phyloP scores from a whole-genome alignment of 805 yeast species.

The Metschnikowia aberdeeniae region DNA sequence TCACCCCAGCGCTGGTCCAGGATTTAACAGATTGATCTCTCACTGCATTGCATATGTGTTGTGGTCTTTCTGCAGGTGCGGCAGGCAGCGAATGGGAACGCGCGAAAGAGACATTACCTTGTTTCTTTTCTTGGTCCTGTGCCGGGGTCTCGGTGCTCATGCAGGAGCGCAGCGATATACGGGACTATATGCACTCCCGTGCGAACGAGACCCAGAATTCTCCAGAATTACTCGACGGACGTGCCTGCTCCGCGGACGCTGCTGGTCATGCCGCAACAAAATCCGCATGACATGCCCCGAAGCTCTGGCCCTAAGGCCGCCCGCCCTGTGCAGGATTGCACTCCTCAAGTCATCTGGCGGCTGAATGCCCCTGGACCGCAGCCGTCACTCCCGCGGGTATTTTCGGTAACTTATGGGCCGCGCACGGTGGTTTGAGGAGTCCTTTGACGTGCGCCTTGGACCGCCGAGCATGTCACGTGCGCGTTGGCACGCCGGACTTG shows the following conservation, averaged over 20 bases:
- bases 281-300: too few relatives aligned
- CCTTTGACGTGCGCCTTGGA: too few relatives aligned
- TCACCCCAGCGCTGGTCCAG: background rate
- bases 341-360: too few relatives aligned
- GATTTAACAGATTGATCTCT: background rate
- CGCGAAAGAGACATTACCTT: background rate
- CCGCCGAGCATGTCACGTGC: background rate
- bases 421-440: too few relatives aligned
- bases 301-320: too few relatives aligned
- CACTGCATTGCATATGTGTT: conserved; percentile 3
- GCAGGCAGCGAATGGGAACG: background rate
- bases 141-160: background rate
- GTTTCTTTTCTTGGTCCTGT: background rate
- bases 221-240: too few relatives aligned
- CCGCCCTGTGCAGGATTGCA: too few relatives aligned
- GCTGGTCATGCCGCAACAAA: background rate
- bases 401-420: too few relatives aligned
- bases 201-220: too few relatives aligned
- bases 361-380: too few relatives aligned
- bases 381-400: too few relatives aligned
- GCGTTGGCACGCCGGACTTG: too few relatives aligned
- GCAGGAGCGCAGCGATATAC: background rate
- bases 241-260: background rate
- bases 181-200: background rate
- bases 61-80: background rate